Percentiles rank a stretch among this genome's conserved stretches.
Evolutionary conservation across 2,329 filamentous ascomycete species (phyloP).

Genomic region (Penicillium oxalicum): DNA sequence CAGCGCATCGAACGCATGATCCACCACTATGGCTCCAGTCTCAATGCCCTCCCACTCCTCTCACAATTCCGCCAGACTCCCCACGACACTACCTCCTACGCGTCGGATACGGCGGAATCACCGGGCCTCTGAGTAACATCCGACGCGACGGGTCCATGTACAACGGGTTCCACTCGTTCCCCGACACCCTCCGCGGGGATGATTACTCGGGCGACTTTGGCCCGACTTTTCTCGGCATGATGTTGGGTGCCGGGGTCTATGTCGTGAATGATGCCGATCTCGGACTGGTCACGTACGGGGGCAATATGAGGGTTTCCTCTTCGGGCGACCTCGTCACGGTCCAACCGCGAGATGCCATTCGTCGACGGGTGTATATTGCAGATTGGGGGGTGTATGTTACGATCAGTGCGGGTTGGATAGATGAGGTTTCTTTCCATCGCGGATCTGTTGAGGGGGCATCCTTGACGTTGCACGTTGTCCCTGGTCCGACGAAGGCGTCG

Average conservation of each 20-base stretch:
- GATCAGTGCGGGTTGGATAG: conserved; percentile 13
- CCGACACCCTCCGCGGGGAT: conserved; percentile 53
- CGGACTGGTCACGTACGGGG: conserved; percentile 9
- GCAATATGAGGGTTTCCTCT: conserved; percentile 2
- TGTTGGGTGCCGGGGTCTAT: conserved; percentile 48
- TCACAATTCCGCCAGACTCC: conserved; percentile 45
- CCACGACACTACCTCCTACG: conserved; percentile 48
- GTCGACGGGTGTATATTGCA: conserved; percentile 13
- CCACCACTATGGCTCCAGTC: conserved; percentile 56
- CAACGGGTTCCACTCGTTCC: conserved; percentile 53
- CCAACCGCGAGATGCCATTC: conserved; percentile 14
- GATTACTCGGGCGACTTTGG: conserved; percentile 55
- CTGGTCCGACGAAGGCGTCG: conserved; percentile 2
- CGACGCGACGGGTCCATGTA: conserved; percentile 50
- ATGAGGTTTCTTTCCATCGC: conserved; percentile 5
- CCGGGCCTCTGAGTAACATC: conserved; percentile 52
- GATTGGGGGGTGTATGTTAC: conserved; percentile 15
- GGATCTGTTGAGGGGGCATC: neutral
- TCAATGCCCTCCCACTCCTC: conserved; percentile 53
- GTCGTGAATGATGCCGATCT: conserved; percentile 9
- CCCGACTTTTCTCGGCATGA: conserved; percentile 48
- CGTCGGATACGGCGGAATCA: conserved; percentile 51
- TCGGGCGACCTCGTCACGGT: conserved; percentile 8
- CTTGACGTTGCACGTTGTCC: conserved; percentile 2
- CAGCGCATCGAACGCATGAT: conserved; percentile 46